Evolutionary conservation across 73 alveolate species (phyloP), one percentile per base, ranked within the genome.

Genomic region (Symbiodinium pilosum): DNA sequence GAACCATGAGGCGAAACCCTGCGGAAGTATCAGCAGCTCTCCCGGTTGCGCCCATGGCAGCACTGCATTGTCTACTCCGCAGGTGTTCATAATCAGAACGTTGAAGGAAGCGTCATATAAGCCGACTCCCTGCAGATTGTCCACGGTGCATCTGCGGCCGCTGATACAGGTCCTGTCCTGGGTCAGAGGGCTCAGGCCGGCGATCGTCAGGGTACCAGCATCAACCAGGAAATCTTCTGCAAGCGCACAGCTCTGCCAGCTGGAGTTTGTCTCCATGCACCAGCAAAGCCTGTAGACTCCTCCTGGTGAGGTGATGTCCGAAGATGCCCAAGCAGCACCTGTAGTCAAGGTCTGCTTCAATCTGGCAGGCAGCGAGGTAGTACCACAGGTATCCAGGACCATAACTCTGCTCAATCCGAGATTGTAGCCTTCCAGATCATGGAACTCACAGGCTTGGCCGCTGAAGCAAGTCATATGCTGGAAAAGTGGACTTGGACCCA

Each of bases 341-440:
- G 38, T 64, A 32, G 28, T 2, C 38, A 64, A 64, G 14, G 38
- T 20, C 77, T 64, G 77, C 77, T 64, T 64, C 12, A 87, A 11
- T 34, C 94, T 47, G 11, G 43, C 8, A 20, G 94, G 94, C 43
- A 54, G 18, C 42, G 73, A 21, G 12, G 21, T 64, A 30, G 84
- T 8, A 14, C 84, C 83, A 40, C 94, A 87, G n/a, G 94, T 87
- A 40, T 54, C 94, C 56, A 87, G 68, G 94, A 87, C 43, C 21
- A 87, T 51, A 28, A 87, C 43, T n/a, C 42, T 54, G 71, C 40
- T 34, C 43, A 18, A 7, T 2, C 56, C 68, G 40, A 87, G 59
- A 16, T 77, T 47, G 43, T 54, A 54, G 41, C 94, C 94, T 6
- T 21, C 42, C 38, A 87, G 42, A 1, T 77, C 39, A 18, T 87